These are phyloP conservation scores for Sungouiozyma intestinalis DNA, from an alignment of 805 yeast species.

Conservation along the genomic window DNA sequence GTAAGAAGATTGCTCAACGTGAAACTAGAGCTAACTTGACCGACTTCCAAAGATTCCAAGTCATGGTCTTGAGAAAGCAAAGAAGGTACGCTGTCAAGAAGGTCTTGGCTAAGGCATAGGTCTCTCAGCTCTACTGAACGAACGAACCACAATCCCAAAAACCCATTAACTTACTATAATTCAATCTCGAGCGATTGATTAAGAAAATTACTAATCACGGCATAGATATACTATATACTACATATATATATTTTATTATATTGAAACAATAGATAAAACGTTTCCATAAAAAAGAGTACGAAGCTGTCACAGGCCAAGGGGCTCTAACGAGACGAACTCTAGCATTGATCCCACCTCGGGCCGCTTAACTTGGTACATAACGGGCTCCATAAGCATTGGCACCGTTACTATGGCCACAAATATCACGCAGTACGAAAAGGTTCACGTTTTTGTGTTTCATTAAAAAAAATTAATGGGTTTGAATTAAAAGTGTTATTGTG, in stretches of 20 bases:
- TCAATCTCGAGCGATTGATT: neutral
- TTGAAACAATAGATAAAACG: neutral
- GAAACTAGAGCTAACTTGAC: conserved; percentile 85
- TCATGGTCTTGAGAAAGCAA: conserved; percentile 93
- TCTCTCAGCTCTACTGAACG: too few relatives aligned
- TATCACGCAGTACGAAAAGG: neutral
- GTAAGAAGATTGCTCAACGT: conserved; percentile 94
- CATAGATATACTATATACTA: neutral
- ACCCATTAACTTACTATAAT: too few relatives aligned
- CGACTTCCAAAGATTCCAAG: conserved; percentile 99
- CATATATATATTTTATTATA: too few relatives aligned
- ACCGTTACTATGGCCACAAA: neutral
- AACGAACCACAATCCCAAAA: too few relatives aligned
- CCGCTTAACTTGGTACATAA: neutral
- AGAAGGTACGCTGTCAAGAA: conserved; percentile 89
- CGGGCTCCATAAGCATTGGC: neutral
- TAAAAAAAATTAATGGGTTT: too few relatives aligned
- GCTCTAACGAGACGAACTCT: too few relatives aligned
- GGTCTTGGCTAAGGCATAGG: conserved; percentile 93
- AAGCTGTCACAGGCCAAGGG: too few relatives aligned
- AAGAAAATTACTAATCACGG: neutral
- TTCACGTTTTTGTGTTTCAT: too few relatives aligned
- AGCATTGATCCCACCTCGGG: too few relatives aligned
- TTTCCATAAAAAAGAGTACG: too few relatives aligned
- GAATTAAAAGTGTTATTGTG: neutral